Percentiles rank a stretch among this genome's conserved stretches.
Conservation (phyloP, 495 filamentous ascomycete species). For the Aeminium ludgeri region DNA sequence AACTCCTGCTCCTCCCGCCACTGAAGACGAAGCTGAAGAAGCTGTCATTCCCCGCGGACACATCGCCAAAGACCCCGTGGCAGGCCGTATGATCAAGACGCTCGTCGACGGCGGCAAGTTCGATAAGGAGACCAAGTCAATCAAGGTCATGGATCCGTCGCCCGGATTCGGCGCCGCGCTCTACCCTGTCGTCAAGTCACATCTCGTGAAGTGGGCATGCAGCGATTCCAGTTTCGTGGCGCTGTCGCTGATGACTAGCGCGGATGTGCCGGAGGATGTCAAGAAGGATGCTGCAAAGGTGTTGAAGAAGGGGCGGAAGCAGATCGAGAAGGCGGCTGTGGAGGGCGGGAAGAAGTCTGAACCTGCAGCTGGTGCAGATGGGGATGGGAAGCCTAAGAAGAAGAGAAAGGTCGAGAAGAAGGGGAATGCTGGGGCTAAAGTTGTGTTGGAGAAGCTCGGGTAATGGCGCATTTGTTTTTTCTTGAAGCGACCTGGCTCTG, state of each 20-base stretch:
- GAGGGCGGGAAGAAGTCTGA: slow-evolving; percentile 22
- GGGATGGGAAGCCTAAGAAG: slow-evolving; percentile 27
- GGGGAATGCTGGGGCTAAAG: slow-evolving; percentile 38
- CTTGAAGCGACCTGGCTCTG: no score
- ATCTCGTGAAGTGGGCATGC: slow-evolving; percentile 72
- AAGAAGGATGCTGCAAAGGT: slow-evolving; percentile 46
- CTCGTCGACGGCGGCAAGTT: slow-evolving; percentile 75
- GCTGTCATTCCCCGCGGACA: slow-evolving; percentile 22
- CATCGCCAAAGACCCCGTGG: slow-evolving; percentile 38
- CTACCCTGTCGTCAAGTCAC: slow-evolving; percentile 52
- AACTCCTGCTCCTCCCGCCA: no score
- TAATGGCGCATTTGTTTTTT: no score
- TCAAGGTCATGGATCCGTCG: slow-evolving; percentile 53
- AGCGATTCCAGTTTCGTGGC: slow-evolving; percentile 69
- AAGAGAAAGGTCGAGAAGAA: slow-evolving; percentile 26
- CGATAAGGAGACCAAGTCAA: slow-evolving; percentile 47
- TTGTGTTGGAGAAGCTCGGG: slow-evolving; percentile 30
- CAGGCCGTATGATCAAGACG: slow-evolving; percentile 76
- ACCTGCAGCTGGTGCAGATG: slow-evolving; percentile 12
- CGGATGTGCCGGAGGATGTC: slow-evolving; percentile 51
- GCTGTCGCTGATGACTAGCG: slow-evolving; percentile 59
- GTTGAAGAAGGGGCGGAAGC: slow-evolving; percentile 41
- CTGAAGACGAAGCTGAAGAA: no score
- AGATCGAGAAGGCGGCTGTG: slow-evolving; percentile 33
- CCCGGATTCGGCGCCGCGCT: slow-evolving; percentile 63